Conservation (phyloP, 257 asterid species). For the Linderniella brevidens region DNA sequence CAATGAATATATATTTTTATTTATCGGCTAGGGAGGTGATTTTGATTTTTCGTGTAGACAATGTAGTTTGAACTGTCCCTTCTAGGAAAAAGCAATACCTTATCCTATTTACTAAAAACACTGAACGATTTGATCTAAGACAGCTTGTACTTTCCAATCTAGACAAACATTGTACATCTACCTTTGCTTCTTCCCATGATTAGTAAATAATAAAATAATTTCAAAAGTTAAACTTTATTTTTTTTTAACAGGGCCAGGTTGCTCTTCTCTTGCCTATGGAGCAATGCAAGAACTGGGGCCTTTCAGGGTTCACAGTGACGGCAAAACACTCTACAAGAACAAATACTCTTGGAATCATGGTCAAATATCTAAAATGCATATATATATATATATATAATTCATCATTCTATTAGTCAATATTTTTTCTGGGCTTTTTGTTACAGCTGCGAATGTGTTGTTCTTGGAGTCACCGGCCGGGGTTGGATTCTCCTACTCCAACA, state of each 20-base stretch:
- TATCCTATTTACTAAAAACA: no score
- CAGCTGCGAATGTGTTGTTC: slow-evolving; percentile 68
- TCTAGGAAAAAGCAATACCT: no score
- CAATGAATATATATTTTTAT: no score
- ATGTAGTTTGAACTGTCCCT: no score
- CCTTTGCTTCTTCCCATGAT: no score
- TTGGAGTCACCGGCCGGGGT: slow-evolving; percentile 87
- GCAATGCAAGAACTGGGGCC: slow-evolving; percentile 80
- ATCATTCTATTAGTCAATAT: not conserved
- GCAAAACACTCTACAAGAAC: slow-evolving; percentile 64
- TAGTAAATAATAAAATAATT: no score
- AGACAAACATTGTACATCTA: no score
- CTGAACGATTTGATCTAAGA: no score
- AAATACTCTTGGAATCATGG: slow-evolving; percentile 70
- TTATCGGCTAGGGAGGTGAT: no score
- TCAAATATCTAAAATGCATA: slow-evolving; percentile 3
- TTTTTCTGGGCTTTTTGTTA: not conserved
- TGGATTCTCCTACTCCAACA: slow-evolving; percentile 75
- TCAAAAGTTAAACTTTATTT: no score
- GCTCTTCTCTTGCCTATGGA: slow-evolving; percentile 44
- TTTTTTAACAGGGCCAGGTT: slow-evolving; percentile 58
- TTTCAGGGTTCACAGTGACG: slow-evolving; percentile 67
- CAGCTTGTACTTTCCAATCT: no score
- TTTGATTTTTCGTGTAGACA: no score
- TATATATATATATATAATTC: not conserved